These are phyloP conservation scores for Cenchrus purpureus DNA, from an alignment of 176 grass and related monocot species.

Conservation along the genomic window DNA sequence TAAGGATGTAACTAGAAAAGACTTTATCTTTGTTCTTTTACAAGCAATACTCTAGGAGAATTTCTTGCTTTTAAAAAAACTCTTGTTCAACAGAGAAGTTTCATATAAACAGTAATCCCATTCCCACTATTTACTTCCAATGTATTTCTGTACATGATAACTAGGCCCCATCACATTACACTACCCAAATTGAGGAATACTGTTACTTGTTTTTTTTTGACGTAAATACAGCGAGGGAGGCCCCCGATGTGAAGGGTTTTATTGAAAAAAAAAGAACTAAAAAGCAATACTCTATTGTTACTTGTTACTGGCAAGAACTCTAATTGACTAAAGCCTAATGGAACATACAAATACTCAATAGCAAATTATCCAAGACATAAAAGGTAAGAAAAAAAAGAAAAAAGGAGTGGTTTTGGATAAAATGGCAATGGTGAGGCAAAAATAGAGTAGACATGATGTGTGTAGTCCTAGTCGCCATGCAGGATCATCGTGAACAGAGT, in stretches of 20 bases:
- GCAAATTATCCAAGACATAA: background rate
- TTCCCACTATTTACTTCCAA: background rate
- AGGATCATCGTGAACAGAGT: background rate
- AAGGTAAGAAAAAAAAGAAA: background rate
- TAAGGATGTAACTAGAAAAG: background rate
- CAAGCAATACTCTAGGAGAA: background rate
- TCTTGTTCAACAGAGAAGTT: background rate
- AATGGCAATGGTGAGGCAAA: background rate
- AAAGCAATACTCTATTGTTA: no score
- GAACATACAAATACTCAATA: background rate
- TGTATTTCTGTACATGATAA: background rate
- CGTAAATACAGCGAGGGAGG: background rate
- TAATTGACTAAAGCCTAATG: conserved; percentile 3
- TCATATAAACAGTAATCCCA: background rate
- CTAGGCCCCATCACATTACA: background rate
- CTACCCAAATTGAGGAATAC: conserved; percentile 17
- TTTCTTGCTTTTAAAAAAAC: conserved; percentile 5
- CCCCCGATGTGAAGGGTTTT: background rate
- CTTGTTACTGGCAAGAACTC: background rate
- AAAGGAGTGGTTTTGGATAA: background rate
- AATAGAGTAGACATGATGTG: background rate
- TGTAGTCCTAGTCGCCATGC: background rate
- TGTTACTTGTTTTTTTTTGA: background rate
- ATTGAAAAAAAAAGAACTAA: background rate
- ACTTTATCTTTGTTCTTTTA: background rate